phyloP scores from a whole-genome alignment of 2,329 filamentous ascomycete genomes.

The Lachnellula occidentalis region DNA sequence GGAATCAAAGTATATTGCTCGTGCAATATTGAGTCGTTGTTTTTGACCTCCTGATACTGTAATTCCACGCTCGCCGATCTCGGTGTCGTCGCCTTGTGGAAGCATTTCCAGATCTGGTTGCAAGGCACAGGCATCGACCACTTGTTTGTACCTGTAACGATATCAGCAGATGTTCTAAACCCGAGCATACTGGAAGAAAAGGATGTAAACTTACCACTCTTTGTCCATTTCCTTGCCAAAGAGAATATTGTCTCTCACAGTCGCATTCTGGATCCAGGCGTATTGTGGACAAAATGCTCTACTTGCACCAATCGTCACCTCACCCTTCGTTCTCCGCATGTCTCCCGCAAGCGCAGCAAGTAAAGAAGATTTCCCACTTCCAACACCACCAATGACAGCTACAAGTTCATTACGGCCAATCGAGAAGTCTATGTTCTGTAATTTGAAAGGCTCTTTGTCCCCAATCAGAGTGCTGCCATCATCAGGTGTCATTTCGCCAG shows the following conservation, averaged over 20 bases:
- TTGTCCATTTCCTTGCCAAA: constrained; percentile 77
- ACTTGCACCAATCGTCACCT: constrained; percentile 69
- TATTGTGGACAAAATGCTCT: constrained; percentile 94
- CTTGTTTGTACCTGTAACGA: constrained; percentile 44
- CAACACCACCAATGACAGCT: constrained; percentile 84
- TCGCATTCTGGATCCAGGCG: constrained; percentile 94
- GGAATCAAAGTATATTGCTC: constrained; percentile 66
- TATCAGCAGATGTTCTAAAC: constrained; percentile 37
- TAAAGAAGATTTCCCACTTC: constrained; percentile 84
- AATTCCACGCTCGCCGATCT: constrained; percentile 93
- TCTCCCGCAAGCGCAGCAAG: constrained; percentile 87
- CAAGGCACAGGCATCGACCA: constrained; percentile 69
- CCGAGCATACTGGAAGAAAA: constrained; percentile 33
- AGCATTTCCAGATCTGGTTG: constrained; percentile 85
- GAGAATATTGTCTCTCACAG: constrained; percentile 80
- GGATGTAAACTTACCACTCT: constrained; percentile 48
- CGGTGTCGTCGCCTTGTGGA: constrained; percentile 81
- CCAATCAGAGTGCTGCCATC: constrained; percentile 52
- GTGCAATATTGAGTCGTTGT: constrained; percentile 88
- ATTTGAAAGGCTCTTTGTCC: constrained; percentile 59
- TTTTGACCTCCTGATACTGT: constrained; percentile 95
- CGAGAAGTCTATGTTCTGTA: constrained; percentile 61
- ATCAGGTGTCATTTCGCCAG: constrained; percentile 42
- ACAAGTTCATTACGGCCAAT: constrained; percentile 71
- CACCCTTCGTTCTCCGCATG: constrained; percentile 77